phyloP scores from a whole-genome alignment of 2,329 filamentous ascomycete species.

The Parafenestella ontariensis region DNA sequence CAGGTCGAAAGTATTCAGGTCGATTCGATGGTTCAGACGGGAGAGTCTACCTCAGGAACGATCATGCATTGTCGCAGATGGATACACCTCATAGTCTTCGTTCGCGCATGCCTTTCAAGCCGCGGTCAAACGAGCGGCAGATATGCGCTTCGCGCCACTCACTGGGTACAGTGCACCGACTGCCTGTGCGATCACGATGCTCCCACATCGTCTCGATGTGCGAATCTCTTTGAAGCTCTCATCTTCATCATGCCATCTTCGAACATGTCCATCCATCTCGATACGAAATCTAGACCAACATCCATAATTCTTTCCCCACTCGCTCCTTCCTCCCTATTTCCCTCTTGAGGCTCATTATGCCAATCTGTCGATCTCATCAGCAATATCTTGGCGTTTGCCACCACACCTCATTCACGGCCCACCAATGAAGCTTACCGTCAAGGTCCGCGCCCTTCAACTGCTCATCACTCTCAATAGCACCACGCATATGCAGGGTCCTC shows the following conservation, averaged over 20 bases:
- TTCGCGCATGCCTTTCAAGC: not conserved
- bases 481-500: not conserved
- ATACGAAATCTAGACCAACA: not conserved
- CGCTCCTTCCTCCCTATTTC: not conserved
- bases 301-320: not conserved
- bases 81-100: not conserved
- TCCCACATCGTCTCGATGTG: no score
- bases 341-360: slow-evolving; percentile 9
- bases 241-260: no score
- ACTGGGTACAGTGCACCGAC: not conserved
- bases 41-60: not conserved
- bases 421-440: not conserved
- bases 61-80: not conserved
- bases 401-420: not conserved
- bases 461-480: not conserved
- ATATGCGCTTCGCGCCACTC: not conserved
- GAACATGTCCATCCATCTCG: no score
- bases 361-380: slow-evolving; percentile 22
- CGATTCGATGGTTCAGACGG: no score
- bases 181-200: no score
- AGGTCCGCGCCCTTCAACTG: not conserved
- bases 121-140: not conserved
- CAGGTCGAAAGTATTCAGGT: not conserved
- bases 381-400: slow-evolving; percentile 3
- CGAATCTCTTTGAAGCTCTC: no score